phyloP scores from a whole-genome alignment of 441 rosid genomes.

The Croton setiger region DNA sequence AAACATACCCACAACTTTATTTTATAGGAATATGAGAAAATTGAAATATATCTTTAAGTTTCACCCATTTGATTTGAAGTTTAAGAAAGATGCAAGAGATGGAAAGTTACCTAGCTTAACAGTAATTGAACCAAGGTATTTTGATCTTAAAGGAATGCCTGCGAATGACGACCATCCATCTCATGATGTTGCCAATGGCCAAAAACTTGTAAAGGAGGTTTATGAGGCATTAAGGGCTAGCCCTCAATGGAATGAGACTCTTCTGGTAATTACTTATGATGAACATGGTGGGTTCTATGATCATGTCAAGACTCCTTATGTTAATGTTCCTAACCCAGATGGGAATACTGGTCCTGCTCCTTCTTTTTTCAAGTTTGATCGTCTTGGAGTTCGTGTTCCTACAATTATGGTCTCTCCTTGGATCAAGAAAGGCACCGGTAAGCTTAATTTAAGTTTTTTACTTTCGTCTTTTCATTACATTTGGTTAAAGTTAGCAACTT shows the following conservation, averaged over 20 bases:
- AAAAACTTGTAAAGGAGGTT: conserved; percentile 80
- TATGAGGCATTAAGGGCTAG: conserved; percentile 83
- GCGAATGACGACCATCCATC: conserved; percentile 96
- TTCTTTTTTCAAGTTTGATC: conserved; percentile 82
- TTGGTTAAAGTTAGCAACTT: neutral
- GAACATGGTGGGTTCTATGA: conserved; percentile 96
- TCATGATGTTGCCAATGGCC: conserved; percentile 92
- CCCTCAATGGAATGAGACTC: conserved; percentile 95
- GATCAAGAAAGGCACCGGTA: conserved; percentile 92
- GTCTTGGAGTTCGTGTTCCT: conserved; percentile 93
- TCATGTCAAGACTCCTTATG: conserved; percentile 82
- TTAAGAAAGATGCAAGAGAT: conserved; percentile 66
- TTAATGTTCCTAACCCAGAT: conserved; percentile 80
- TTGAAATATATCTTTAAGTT: conserved; percentile 67
- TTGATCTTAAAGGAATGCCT: conserved; percentile 64
- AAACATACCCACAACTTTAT: conserved; percentile 77
- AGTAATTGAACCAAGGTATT: conserved; percentile 92
- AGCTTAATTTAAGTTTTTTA: conserved; percentile 11
- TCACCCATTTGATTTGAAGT: conserved; percentile 60
- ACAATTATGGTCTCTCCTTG: conserved; percentile 97
- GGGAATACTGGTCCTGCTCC: conserved; percentile 96
- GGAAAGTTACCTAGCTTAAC: conserved; percentile 77
- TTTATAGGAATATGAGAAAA: conserved; percentile 78
- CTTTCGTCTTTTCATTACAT: neutral
- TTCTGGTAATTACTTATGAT: conserved; percentile 81